Base-by-base conservation (phyloP, 73 alveolate genomes). In the Paramecium caudatum region DNA sequence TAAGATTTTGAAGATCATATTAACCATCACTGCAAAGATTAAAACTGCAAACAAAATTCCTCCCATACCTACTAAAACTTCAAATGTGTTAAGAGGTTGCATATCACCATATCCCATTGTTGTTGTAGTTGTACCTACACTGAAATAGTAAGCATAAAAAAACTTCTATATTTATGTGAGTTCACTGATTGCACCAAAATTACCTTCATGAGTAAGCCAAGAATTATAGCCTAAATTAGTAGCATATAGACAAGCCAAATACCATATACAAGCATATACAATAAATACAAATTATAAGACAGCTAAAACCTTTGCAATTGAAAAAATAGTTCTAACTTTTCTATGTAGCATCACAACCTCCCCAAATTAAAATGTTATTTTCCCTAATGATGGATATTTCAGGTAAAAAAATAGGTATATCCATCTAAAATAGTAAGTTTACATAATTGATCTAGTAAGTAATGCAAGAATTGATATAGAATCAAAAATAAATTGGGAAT, bases 61-160 rank as follows among this genome's bases (percentile, higher is more conserved):
- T 12, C 70, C 88, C 65, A 74, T 27, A 8, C 88, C 43, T 15
- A 36, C 43, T 7, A 37, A 12, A 6, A 30, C 43, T 74, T 74
- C 88, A 41, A 41, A 74, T 2, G 30, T 19, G 55, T 74, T 74
- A 5, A 74, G 27, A 12, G 88, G 88, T n/a, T 30, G 6, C 39
- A 74, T 74, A 13, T 74, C 88, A 19, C 88, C 88, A 41, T 74
- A 74, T 17, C 88, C 88, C 88, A 74, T 74, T 4, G 68, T 37
- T 4, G 88, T 74, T 8, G 88, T 74, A 2, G 47, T 74, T 41
- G 88, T 74, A 21, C 88, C 88, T 7, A 74, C 43, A 74, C 69
- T 43, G n/a, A 74, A 41, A 9, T 74, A 74, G 43, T 39, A 74
- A 3, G 88, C 16, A 25, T 27, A 74, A 10, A 74, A 74, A 17